Percentiles rank a stretch among this genome's conserved stretches.
Conservation (phyloP, 2,329 filamentous ascomycete genomes). For the Venturia nashicola region DNA sequence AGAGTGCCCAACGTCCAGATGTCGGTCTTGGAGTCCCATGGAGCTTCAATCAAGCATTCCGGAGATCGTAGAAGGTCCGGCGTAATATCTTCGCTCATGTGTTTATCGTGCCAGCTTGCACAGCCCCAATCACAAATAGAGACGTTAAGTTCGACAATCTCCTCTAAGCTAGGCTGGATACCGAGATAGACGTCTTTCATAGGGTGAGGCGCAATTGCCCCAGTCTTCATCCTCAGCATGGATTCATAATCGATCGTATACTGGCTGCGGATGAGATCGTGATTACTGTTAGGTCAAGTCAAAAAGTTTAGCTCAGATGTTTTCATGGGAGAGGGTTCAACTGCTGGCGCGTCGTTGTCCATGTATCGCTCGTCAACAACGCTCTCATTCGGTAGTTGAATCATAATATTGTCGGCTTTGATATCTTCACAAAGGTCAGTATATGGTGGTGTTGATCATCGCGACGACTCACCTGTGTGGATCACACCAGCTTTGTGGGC, state of each 20-base stretch:
- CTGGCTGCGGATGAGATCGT: not conserved
- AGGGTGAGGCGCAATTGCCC: not conserved
- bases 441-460: not conserved
- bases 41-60: not conserved
- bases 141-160: not conserved
- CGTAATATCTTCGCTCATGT: not conserved
- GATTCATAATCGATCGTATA: not conserved
- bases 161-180: not conserved
- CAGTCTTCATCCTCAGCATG: not conserved
- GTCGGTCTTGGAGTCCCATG: not conserved
- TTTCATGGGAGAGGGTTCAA: not conserved
- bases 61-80: not conserved
- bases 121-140: not conserved
- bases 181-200: not conserved
- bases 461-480: not conserved
- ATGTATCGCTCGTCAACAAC: not conserved
- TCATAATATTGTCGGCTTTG: not conserved
- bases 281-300: not conserved
- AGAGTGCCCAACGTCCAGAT: not conserved
- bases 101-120: not conserved
- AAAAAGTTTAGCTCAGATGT: not conserved
- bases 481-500: not conserved
- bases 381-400: not conserved
- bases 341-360: not conserved
- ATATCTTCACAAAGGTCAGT: not conserved